phyloP scores from a whole-genome alignment of 331 rosid genomes.

The Malus hybrid region DNA sequence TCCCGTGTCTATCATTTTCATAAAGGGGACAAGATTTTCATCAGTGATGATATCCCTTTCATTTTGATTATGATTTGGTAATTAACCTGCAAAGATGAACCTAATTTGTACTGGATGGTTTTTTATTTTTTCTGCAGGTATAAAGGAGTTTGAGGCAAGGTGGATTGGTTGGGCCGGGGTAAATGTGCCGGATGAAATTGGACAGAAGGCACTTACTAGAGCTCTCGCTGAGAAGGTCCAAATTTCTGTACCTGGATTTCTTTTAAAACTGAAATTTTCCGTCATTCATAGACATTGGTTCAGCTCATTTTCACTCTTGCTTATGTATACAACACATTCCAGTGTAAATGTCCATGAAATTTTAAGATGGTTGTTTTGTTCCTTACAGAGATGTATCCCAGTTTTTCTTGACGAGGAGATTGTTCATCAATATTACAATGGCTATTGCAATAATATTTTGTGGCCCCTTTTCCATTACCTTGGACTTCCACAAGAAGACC shows the following conservation, averaged over 20 bases:
- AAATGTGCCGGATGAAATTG: slow-evolving; percentile 75
- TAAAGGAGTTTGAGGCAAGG: slow-evolving; percentile 76
- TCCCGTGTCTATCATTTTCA: neutral
- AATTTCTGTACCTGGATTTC: neutral
- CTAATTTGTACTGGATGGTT: slow-evolving; percentile 12
- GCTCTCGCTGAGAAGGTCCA: slow-evolving; percentile 81
- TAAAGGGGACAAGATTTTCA: neutral
- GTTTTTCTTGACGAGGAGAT: slow-evolving; percentile 91
- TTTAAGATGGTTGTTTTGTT: slow-evolving; percentile 9
- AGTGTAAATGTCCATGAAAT: neutral
- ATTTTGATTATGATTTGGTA: neutral
- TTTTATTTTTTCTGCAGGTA: slow-evolving; percentile 44
- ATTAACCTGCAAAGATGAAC: slow-evolving; percentile 1
- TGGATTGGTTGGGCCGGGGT: slow-evolving; percentile 99
- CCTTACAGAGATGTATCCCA: slow-evolving; percentile 68
- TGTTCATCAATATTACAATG: slow-evolving; percentile 88
- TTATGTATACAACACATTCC: neutral
- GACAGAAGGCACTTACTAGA: slow-evolving; percentile 76
- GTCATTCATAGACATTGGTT: neutral
- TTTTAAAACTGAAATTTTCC: neutral
- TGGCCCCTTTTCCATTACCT: slow-evolving; percentile 96
- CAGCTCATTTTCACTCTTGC: neutral
- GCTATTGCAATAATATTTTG: slow-evolving; percentile 83
- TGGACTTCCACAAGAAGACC: slow-evolving; percentile 94
- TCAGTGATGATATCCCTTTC: neutral